Base-by-base conservation (phyloP, 352 stramenopile species). In the Pythium biforme region DNA sequence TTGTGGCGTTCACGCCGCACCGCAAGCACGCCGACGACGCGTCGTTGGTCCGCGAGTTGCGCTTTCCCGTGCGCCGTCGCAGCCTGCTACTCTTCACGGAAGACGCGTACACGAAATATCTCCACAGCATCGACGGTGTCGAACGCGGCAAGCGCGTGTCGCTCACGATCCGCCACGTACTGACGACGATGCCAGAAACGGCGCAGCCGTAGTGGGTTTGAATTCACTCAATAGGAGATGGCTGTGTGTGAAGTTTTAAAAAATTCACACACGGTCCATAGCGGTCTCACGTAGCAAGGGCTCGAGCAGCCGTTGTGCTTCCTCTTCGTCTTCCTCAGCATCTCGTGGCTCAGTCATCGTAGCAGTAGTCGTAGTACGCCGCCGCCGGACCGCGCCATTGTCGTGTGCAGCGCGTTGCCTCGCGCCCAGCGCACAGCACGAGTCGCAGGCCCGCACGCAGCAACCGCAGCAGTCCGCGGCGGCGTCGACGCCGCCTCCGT, bases 1-100 rank as follows among this genome's bases (percentile, higher is more conserved):
- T 65, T 8, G 76, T 92, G 58, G 83, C 71, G 15, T 92, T 89
- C 53, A 56, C 77, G 47, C 80, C 62, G 20, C 83, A 89, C 72
- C 81, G 77, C 41, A 71, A 71, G 25, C 47, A 68, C 40, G 61
- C 29, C 0, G 20, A 33, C 47, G 54, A 59, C 25, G 17, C 57
- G 7, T 23, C 20, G 10, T 33, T 59, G 12, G 31, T 4, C 8
- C 31, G n/a, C 10, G 25, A 49, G 10, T 7, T 61, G 2, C 43
- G 48, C n/a, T 68, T 65, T 17, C 23, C 29, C 7, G 57, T 74
- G 9, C 19, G n/a, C 3, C 62, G 68, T 17, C 68, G 62, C 22
- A 74, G 68, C 33, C 54, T 74, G 11, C 33, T 74, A 17, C 27
- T 74, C 4, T 74, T 74, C 56, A 74, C 62, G 9, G 40, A 54